phyloP scores from a whole-genome alignment of 2,329 filamentous ascomycete species.

The Exserohilum turcica region DNA sequence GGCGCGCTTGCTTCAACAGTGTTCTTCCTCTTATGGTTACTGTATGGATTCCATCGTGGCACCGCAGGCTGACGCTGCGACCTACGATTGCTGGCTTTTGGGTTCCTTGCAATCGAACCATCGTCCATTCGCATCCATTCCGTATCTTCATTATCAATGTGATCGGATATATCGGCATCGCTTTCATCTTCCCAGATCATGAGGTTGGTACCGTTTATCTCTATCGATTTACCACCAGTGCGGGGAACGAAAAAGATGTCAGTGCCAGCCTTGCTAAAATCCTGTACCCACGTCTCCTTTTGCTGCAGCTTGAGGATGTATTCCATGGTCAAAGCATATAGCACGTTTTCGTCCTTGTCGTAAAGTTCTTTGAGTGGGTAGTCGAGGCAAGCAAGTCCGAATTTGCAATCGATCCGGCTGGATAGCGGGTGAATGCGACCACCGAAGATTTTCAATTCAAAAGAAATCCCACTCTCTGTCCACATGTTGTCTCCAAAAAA shows the following conservation, averaged over 20 bases:
- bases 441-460: slow-evolving; percentile 48
- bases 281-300: slow-evolving; percentile 46
- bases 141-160: slow-evolving; percentile 44
- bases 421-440: slow-evolving; percentile 48
- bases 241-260: slow-evolving; percentile 46
- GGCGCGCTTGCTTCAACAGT: slow-evolving; percentile 22
- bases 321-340: slow-evolving; percentile 49
- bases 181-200: slow-evolving; percentile 50
- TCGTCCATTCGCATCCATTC: slow-evolving; percentile 46
- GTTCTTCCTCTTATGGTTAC: slow-evolving; percentile 35
- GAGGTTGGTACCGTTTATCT: slow-evolving; percentile 47
- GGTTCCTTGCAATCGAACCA: slow-evolving; percentile 46
- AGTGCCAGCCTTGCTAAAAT: slow-evolving; percentile 30
- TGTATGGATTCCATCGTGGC: slow-evolving; percentile 44
- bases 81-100: slow-evolving; percentile 41
- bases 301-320: slow-evolving; percentile 47
- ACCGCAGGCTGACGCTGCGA: slow-evolving; percentile 30
- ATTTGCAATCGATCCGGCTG: slow-evolving; percentile 46
- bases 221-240: slow-evolving; percentile 44
- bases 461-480: slow-evolving; percentile 49
- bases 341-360: slow-evolving; percentile 45
- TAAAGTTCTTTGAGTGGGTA: slow-evolving; percentile 45
- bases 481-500: slow-evolving; percentile 49
- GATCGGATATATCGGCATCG: slow-evolving; percentile 46
- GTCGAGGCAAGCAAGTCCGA: slow-evolving; percentile 45